Evolutionary conservation across 2,329 filamentous ascomycete genomes (phyloP), one percentile per base, ranked within the genome.

Genomic region (Cladobotryum protrusum): DNA sequence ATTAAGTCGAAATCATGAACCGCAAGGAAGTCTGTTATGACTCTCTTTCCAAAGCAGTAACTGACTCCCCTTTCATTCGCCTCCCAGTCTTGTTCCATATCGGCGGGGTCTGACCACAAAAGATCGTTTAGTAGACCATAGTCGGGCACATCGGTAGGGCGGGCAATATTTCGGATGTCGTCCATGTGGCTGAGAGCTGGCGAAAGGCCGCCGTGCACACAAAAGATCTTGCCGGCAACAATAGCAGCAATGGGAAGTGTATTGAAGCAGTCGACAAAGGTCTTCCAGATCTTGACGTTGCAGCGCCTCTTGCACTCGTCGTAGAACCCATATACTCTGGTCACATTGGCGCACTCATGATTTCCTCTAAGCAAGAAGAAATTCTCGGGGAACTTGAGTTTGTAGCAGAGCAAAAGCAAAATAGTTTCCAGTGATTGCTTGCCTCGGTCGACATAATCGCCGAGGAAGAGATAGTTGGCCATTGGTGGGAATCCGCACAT

Each of bases 281-380:
- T 95, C 75, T 97, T 97, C 92, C 92, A 97, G 49, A 95, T 83
- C 74, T 96, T 96, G 67, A 96, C 89, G 65, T 96, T 96, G 74
- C 88, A 96, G 54, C 92, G 81, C 57, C 92, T 81, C 73, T 97
- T 97, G 78, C 92, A 97, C 67, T 97, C 92, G 63, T 97, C 92
- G 72, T 97, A 97, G 70, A 97, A 97, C 2, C 92, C 92, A 68
- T 96, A 96, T 34, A 97, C 89, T 52, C 92, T 82, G 13, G 90
- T 97, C 47, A 97, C 90, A 58, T 95, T 96, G 60, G 92, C 92
- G 69, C 92, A 96, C 68, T 97, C 92, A 69, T 97, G 92, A 64
- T 97, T 97, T 49, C 92, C 92, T 51, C 92, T 85, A 18, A 97
- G 76, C 43, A 97, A 74, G 72, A 97, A 97, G 70, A 97, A 97